Evolutionary conservation across 2,329 filamentous ascomycete genomes (phyloP).

Genomic region (Didymella glomerata): DNA sequence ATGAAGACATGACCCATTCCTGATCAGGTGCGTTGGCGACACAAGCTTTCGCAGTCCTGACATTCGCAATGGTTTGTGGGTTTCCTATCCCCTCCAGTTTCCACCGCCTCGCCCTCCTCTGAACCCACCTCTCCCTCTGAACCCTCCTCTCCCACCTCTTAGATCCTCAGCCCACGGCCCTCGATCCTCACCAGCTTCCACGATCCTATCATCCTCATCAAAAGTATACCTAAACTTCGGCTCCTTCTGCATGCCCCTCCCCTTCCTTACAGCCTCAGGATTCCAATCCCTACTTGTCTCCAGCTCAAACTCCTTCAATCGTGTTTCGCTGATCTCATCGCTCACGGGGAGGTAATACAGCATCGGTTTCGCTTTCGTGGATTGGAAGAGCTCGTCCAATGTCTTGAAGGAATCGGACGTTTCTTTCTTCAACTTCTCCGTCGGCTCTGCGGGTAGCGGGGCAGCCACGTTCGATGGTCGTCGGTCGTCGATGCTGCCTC

Average conservation of each 20-base stretch:
- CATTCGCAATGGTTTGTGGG: too few species aligned
- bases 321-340: slow-evolving; percentile 68
- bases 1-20: too few species aligned
- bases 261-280: slow-evolving; percentile 41
- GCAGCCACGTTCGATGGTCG: slow-evolving; percentile 10
- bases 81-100: slow-evolving; percentile 23
- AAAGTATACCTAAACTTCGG: slow-evolving; percentile 54
- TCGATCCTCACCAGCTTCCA: slow-evolving; percentile 52
- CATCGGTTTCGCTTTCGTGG: slow-evolving; percentile 68
- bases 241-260: slow-evolving; percentile 39
- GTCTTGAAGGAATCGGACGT: slow-evolving; percentile 57
- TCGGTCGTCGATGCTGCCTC: slow-evolving; percentile 10
- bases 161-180: slow-evolving; percentile 41
- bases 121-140: slow-evolving; percentile 21
- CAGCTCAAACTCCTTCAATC: slow-evolving; percentile 67
- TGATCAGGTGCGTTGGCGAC: too few species aligned
- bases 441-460: slow-evolving; percentile 8
- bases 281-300: slow-evolving; percentile 55
- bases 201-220: slow-evolving; percentile 54
- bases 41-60: too few species aligned
- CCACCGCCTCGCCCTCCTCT: slow-evolving; percentile 24
- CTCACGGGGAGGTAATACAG: slow-evolving; percentile 73
- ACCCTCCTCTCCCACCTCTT: slow-evolving; percentile 25
- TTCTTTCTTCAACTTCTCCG: slow-evolving; percentile 21
- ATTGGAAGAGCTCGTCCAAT: slow-evolving; percentile 68